Percentiles rank a stretch among this genome's conserved stretches.
These are phyloP conservation scores for Amanita inopinata DNA, from an alignment of 768 basidiomycete species.

Conservation along the genomic window DNA sequence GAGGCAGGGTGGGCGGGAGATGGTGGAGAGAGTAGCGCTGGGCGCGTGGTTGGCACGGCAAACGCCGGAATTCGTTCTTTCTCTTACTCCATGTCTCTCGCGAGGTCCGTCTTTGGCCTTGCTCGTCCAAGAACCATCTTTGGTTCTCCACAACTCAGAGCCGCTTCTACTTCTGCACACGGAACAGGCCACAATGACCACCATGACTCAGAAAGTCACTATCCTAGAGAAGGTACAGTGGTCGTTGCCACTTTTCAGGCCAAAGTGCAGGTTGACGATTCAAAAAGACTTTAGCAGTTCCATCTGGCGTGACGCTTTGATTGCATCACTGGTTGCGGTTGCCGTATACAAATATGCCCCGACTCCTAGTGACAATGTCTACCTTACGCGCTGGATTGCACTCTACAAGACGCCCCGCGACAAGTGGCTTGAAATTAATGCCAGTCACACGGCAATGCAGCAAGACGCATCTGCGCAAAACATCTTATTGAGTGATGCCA, in stretches of 20 bases:
- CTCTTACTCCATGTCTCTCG: conserved; percentile 29
- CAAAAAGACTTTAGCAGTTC: conserved; percentile 49
- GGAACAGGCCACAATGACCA: conserved; percentile 34
- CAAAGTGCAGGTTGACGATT: neutral
- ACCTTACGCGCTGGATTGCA: conserved; percentile 58
- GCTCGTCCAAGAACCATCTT: conserved; percentile 21
- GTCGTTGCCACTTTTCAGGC: neutral
- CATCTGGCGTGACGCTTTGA: conserved; percentile 57
- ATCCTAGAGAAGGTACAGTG: conserved; percentile 50
- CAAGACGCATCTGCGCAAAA: conserved; percentile 33
- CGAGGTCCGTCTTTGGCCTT: conserved; percentile 26
- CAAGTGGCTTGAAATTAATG: conserved; percentile 46
- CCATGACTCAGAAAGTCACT: conserved; percentile 25
- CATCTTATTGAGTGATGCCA: conserved; percentile 32
- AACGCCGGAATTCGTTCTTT: conserved; percentile 4
- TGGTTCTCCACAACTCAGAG: conserved; percentile 27
- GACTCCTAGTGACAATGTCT: conserved; percentile 45
- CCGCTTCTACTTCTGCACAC: conserved; percentile 33
- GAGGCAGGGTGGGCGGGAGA: no score
- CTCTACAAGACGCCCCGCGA: conserved; percentile 44
- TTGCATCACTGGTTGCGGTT: conserved; percentile 39
- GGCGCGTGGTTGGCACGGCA: neutral
- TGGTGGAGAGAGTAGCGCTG: no score
- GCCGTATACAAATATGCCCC: conserved; percentile 66
- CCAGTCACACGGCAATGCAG: conserved; percentile 43